Evolutionary conservation across 805 yeast genomes (phyloP).

Genomic region (Saturnispora galanensis): DNA sequence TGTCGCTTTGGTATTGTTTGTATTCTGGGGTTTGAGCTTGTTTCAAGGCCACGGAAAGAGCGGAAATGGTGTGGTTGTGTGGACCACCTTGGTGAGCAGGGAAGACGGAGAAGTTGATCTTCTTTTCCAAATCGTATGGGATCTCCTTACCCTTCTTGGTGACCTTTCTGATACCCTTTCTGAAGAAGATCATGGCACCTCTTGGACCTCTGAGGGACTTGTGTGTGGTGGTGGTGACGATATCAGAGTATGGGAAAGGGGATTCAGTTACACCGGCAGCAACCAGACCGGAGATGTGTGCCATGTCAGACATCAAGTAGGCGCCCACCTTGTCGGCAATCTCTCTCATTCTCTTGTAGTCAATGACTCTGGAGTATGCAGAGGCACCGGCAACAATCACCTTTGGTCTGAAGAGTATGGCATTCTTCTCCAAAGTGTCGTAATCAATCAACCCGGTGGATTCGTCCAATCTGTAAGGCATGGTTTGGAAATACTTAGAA

Average conservation of each 20-base stretch:
- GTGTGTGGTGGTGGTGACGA: conserved; percentile 98
- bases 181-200: conserved; percentile 99
- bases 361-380: conserved; percentile 94
- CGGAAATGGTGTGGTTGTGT: conserved; percentile 97
- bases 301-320: conserved; percentile 94
- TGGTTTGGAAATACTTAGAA: conserved; percentile 93
- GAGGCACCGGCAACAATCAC: conserved; percentile 96
- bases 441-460: conserved; percentile 93
- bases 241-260: conserved; percentile 94
- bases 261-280: conserved; percentile 94
- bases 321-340: conserved; percentile 98
- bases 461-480: conserved; percentile 94
- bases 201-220: conserved; percentile 98
- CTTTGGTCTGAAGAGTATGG: conserved; percentile 89
- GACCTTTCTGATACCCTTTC: conserved; percentile 85
- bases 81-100: conserved; percentile 99
- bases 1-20: conserved; percentile 81
- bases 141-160: conserved; percentile 91
- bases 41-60: conserved; percentile 91
- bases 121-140: conserved; percentile 82
- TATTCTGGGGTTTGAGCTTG: conserved; percentile 90
- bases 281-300: conserved; percentile 92
- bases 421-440: conserved; percentile 87
- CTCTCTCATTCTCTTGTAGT: conserved; percentile 91
- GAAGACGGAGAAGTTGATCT: conserved; percentile 96